These are phyloP conservation scores for Cordyceps sp. DNA, from an alignment of 2,329 filamentous ascomycete genomes.

Conservation along the genomic window DNA sequence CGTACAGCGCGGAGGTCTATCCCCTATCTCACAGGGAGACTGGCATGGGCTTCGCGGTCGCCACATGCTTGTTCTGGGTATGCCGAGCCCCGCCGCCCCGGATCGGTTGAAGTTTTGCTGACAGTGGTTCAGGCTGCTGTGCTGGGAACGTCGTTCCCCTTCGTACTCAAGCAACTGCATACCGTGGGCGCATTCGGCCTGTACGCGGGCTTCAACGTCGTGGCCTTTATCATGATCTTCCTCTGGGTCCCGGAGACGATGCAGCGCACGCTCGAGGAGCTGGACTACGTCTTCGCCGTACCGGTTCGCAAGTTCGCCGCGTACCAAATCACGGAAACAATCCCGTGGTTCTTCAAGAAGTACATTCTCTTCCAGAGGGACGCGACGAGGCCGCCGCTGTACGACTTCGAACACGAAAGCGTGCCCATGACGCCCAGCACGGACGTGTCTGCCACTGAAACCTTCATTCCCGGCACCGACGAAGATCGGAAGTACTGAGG, in stretches of 20 bases:
- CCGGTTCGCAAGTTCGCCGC: conserved; percentile 23
- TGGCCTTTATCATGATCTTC: conserved; percentile 39
- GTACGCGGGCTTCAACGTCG: conserved; percentile 38
- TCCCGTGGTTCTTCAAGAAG: conserved; percentile 16
- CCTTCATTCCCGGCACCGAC: neutral
- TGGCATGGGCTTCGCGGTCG: conserved; percentile 47
- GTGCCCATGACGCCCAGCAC: too few species aligned
- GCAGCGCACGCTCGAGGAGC: conserved; percentile 31
- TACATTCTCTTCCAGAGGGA: conserved; percentile 15
- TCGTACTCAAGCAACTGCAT: conserved; percentile 20
- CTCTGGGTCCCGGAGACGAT: conserved; percentile 33
- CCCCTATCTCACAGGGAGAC: conserved; percentile 46
- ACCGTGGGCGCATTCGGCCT: conserved; percentile 25
- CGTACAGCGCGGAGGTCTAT: conserved; percentile 47
- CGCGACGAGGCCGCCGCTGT: conserved; percentile 17
- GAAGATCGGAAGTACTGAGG: too few species aligned
- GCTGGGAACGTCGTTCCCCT: conserved; percentile 33
- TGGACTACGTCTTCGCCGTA: conserved; percentile 33
- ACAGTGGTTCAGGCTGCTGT: conserved; percentile 18
- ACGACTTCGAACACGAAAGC: too few species aligned
- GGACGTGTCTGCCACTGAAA: too few species aligned
- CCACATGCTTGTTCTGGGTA: conserved; percentile 38
- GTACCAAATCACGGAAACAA: conserved; percentile 17
- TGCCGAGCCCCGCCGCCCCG: neutral
- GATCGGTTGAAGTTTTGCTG: neutral